A percentile compares a stretch with the other conserved stretches of the same genome.
These are phyloP conservation scores for Apiospora saccharicola DNA, from an alignment of 2,329 filamentous ascomycete genomes.

Conservation along the genomic window DNA sequence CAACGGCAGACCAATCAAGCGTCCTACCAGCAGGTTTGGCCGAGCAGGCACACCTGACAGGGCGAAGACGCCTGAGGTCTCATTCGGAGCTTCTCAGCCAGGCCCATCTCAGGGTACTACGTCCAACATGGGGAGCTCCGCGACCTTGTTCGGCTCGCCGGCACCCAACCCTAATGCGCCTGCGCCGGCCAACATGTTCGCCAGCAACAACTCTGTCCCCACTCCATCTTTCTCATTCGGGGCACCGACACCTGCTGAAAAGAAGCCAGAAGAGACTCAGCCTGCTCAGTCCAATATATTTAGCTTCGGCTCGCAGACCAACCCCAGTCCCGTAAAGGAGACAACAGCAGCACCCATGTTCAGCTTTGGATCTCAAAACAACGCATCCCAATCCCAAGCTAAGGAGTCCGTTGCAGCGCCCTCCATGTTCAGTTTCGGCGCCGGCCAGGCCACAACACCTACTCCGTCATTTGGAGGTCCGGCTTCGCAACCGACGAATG, in stretches of 20 bases:
- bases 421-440: constrained; percentile 47
- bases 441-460: constrained; percentile 31
- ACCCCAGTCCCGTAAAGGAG: constrained; percentile 45
- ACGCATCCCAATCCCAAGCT: constrained; percentile 30
- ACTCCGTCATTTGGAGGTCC: constrained; percentile 26
- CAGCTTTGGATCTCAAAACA: constrained; percentile 20
- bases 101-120: constrained; percentile 40
- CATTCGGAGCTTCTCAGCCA: constrained; percentile 38
- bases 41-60: constrained; percentile 7
- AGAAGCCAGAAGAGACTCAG: constrained; percentile 28
- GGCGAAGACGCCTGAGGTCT: constrained; percentile 5
- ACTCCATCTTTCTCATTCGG: constrained; percentile 28
- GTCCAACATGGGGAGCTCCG: constrained; percentile 25
- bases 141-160: constrained; percentile 49
- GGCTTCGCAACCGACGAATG: constrained; percentile 28
- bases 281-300: constrained; percentile 23
- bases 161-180: constrained; percentile 49
- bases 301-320: constrained; percentile 32
- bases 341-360: constrained; percentile 24
- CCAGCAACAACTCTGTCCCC: constrained; percentile 30
- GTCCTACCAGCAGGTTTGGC: constrained; percentile 26
- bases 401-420: constrained; percentile 35
- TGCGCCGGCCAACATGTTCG: constrained; percentile 34
- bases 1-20: constrained; percentile 24
- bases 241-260: constrained; percentile 27